phyloP scores from a whole-genome alignment of 768 basidiomycete species.

The Trametes cubensis region DNA sequence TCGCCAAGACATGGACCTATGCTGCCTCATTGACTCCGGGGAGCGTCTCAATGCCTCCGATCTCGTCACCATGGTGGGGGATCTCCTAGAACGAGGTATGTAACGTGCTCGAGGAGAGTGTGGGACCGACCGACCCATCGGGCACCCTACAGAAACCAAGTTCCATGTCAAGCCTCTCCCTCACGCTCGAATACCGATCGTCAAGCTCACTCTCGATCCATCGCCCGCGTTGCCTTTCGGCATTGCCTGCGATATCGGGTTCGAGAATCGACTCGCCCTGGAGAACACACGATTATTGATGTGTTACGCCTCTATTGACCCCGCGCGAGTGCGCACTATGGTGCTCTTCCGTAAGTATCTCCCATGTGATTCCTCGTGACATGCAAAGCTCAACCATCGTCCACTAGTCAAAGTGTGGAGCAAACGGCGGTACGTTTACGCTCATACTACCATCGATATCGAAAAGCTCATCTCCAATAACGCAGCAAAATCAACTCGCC shows the following conservation, averaged over 20 bases:
- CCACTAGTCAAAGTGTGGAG: slow-evolving; percentile 95
- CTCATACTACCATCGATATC: not conserved
- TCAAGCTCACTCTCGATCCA: slow-evolving; percentile 92
- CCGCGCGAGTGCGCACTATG: slow-evolving; percentile 87
- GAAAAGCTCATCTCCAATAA: not conserved
- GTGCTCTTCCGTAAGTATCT: slow-evolving; percentile 89
- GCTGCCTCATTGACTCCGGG: slow-evolving; percentile 90
- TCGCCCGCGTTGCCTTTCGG: slow-evolving; percentile 80
- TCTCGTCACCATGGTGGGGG: slow-evolving; percentile 92
- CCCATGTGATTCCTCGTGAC: slow-evolving; percentile 21
- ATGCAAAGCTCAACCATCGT: not conserved
- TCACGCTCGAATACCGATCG: slow-evolving; percentile 97
- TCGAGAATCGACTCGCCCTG: slow-evolving; percentile 94
- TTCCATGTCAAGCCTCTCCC: slow-evolving; percentile 96
- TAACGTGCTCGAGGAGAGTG: slow-evolving; percentile 40
- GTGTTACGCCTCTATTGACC: slow-evolving; percentile 98
- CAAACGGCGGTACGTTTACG: slow-evolving; percentile 72
- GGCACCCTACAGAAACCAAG: slow-evolving; percentile 71
- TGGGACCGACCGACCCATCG: slow-evolving; percentile 78
- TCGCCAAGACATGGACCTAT: slow-evolving; percentile 93
- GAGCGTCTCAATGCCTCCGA: slow-evolving; percentile 80
- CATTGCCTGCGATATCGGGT: slow-evolving; percentile 98
- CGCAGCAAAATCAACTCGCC: slow-evolving; percentile 96
- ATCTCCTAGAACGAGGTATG: slow-evolving; percentile 90
- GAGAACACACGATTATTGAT: slow-evolving; percentile 96